phyloP scores from a whole-genome alignment of 164 flowering plant genomes.

The Magnolia officinalis region DNA sequence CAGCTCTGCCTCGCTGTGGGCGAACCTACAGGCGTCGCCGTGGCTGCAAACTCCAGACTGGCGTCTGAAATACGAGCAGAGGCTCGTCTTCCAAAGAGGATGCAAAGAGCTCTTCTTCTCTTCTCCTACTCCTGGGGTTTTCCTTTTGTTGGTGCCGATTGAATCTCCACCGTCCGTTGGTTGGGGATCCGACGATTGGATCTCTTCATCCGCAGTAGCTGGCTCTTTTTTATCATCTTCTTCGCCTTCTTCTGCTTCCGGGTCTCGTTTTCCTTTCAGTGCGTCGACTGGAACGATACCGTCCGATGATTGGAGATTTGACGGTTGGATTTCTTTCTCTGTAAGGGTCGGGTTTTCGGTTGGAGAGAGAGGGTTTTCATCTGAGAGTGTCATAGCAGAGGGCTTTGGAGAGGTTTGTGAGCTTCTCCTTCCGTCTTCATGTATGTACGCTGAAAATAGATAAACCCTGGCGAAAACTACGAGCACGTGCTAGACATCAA shows the following conservation, averaged over 20 bases:
- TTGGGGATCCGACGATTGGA: conserved; percentile 5
- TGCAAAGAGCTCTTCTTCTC: conserved; percentile 16
- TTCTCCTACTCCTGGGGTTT: conserved; percentile 20
- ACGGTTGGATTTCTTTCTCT: conserved; percentile 2
- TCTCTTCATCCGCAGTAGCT: conserved; percentile 5
- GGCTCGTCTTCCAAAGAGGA: conserved; percentile 79
- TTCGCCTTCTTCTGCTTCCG: conserved; percentile 2
- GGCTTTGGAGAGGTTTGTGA: neutral
- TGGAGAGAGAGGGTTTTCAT: neutral
- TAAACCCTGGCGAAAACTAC: no score
- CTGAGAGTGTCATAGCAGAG: conserved; percentile 10
- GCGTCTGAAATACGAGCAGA: conserved; percentile 80
- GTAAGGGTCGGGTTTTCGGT: conserved; percentile 1
- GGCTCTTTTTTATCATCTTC: neutral
- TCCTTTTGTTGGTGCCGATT: conserved; percentile 20
- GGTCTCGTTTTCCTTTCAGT: neutral
- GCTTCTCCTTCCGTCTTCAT: neutral
- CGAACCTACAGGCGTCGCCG: conserved; percentile 69
- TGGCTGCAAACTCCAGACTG: conserved; percentile 58
- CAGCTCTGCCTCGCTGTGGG: conserved; percentile 88
- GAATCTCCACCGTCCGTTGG: conserved; percentile 5
- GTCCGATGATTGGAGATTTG: conserved; percentile 9
- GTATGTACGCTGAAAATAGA: no score
- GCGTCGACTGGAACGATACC: neutral
- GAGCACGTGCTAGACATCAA: no score